These are phyloP conservation scores for Hypoxylon sp. DNA, from an alignment of 2,329 filamentous ascomycete genomes.

Conservation along the genomic window DNA sequence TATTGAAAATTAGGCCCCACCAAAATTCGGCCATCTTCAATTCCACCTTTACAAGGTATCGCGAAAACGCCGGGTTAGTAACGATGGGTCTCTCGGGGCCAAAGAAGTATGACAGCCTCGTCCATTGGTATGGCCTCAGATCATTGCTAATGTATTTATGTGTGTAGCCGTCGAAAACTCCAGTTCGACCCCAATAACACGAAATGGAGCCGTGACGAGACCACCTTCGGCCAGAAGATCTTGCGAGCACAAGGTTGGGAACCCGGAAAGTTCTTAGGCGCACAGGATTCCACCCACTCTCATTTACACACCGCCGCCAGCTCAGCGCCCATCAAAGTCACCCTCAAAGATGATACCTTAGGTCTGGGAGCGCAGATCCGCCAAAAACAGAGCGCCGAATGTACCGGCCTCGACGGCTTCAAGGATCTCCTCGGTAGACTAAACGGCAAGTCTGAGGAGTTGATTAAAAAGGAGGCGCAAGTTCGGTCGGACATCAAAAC, in stretches of 20 bases:
- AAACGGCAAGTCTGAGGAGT: constrained; percentile 86
- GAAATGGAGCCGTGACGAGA: constrained; percentile 85
- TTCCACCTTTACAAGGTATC: constrained; percentile 11
- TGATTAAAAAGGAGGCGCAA: constrained; percentile 76
- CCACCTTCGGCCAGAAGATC: constrained; percentile 89
- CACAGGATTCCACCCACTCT: constrained; percentile 78
- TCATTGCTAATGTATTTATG: constrained; percentile 22
- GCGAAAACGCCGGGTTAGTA: constrained; percentile 15
- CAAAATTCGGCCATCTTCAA: constrained; percentile 12
- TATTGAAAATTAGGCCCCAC: constrained; percentile 32
- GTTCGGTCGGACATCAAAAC: constrained; percentile 77
- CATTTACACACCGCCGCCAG: constrained; percentile 83
- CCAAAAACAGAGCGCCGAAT: constrained; percentile 77
- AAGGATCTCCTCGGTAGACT: constrained; percentile 87
- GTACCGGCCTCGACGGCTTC: constrained; percentile 88
- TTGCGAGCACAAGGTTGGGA: constrained; percentile 91
- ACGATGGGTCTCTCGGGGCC: constrained; percentile 48
- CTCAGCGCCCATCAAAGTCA: constrained; percentile 84
- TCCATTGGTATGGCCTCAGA: neutral
- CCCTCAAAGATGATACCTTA: constrained; percentile 89
- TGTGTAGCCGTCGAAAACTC: constrained; percentile 70
- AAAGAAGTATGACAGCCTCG: constrained; percentile 39
- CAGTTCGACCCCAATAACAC: constrained; percentile 96
- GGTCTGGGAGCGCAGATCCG: constrained; percentile 81
- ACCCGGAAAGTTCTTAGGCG: constrained; percentile 85